These are phyloP conservation scores for Colletotrichum sp. DNA, from an alignment of 2,329 filamentous ascomycete genomes.

Conservation along the genomic window DNA sequence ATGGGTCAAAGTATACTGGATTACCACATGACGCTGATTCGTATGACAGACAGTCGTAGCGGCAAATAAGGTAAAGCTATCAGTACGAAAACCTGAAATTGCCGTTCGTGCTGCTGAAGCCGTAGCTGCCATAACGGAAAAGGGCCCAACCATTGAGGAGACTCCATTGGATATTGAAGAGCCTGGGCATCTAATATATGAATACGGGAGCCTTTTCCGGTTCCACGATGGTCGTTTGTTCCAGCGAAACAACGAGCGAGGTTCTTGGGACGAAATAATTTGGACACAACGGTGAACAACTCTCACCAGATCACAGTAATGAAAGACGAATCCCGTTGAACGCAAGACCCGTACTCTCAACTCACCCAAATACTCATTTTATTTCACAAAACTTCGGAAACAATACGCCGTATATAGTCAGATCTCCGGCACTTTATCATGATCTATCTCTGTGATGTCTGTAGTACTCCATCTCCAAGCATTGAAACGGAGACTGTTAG, in stretches of 20 bases:
- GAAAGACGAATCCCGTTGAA: too few relatives aligned
- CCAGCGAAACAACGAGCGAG: neutral
- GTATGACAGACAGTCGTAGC: neutral
- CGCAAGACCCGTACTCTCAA: too few relatives aligned
- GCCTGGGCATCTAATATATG: neutral
- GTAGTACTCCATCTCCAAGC: too few relatives aligned
- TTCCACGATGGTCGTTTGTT: neutral
- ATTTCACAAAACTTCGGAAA: too few relatives aligned
- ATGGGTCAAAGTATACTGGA: too few relatives aligned
- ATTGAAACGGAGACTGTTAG: too few relatives aligned
- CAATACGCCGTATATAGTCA: too few relatives aligned
- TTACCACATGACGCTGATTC: neutral
- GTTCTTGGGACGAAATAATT: neutral
- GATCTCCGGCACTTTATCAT: too few relatives aligned
- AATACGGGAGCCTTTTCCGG: neutral
- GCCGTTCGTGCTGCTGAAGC: neutral
- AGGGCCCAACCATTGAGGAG: neutral
- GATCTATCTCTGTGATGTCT: too few relatives aligned
- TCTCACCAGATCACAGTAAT: neutral
- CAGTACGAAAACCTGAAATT: neutral
- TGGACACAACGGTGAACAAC: neutral
- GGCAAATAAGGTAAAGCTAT: neutral
- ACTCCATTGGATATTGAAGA: neutral
- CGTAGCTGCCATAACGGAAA: neutral
- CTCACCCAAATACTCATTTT: too few relatives aligned